phyloP scores from a whole-genome alignment of 1,284 basidiomycete species.

The Inonotus obliquus region DNA sequence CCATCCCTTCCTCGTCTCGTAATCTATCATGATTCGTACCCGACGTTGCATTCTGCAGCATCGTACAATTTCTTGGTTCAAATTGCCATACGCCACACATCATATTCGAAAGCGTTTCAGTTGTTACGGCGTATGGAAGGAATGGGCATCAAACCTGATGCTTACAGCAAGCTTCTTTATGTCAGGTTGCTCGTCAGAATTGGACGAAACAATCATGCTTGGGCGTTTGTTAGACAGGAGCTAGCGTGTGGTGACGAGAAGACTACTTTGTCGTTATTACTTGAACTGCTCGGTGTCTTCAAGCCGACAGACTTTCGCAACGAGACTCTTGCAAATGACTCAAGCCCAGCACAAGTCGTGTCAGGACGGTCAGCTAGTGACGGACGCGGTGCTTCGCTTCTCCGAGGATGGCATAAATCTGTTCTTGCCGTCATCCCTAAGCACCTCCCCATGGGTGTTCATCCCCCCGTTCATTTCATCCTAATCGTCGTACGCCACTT shows the following conservation, averaged over 20 bases:
- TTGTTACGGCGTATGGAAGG: slow-evolving; percentile 30
- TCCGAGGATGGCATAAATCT: neutral
- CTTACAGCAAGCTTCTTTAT: slow-evolving; percentile 29
- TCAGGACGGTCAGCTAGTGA: neutral
- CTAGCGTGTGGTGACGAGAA: neutral
- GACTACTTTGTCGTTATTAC: neutral
- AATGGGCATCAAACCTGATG: slow-evolving; percentile 25
- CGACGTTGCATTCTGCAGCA: slow-evolving; percentile 24
- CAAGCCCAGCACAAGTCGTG: neutral
- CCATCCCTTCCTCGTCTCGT: slow-evolving; percentile 18
- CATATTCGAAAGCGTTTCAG: slow-evolving; percentile 26
- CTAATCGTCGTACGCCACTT: slow-evolving; percentile 10
- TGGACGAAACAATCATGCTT: slow-evolving; percentile 31
- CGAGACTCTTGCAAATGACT: neutral
- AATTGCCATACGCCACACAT: slow-evolving; percentile 29
- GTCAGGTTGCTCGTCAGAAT: slow-evolving; percentile 32
- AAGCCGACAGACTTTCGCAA: slow-evolving; percentile 3
- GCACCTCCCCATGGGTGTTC: neutral
- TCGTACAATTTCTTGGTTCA: slow-evolving; percentile 34
- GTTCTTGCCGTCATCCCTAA: neutral
- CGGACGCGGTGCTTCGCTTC: neutral
- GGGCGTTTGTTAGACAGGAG: slow-evolving; percentile 18
- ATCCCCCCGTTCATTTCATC: slow-evolving; percentile 12
- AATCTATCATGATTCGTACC: slow-evolving; percentile 28
- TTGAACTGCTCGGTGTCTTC: slow-evolving; percentile 14